These are phyloP conservation scores for Penicillium freii DNA, from an alignment of 2,329 filamentous ascomycete genomes.

Conservation along the genomic window DNA sequence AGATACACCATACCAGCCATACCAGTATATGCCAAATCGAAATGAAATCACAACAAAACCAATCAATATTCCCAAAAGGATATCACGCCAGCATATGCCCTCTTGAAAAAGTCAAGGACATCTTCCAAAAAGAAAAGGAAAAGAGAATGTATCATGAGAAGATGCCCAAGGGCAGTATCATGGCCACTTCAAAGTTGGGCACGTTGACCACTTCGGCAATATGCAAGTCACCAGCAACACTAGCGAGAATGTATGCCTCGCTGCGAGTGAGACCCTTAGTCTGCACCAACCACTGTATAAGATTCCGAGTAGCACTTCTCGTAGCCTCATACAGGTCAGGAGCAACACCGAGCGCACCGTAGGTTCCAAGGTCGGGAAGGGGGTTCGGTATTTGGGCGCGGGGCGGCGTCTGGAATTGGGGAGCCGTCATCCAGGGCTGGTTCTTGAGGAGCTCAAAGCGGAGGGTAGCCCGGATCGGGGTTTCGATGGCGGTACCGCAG, in stretches of 20 bases:
- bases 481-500: slow-evolving; percentile 58
- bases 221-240: slow-evolving; percentile 51
- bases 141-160: slow-evolving; percentile 49
- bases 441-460: slow-evolving; percentile 51
- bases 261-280: slow-evolving; percentile 47
- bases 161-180: slow-evolving; percentile 50
- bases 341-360: slow-evolving; percentile 51
- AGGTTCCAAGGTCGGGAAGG: slow-evolving; percentile 41
- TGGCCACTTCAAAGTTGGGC: slow-evolving; percentile 54
- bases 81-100: slow-evolving; percentile 18
- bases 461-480: slow-evolving; percentile 50
- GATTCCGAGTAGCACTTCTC: slow-evolving; percentile 48
- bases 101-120: not conserved
- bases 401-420: slow-evolving; percentile 48
- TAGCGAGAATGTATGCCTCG: slow-evolving; percentile 55
- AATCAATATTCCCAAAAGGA: slow-evolving; percentile 9
- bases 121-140: not conserved
- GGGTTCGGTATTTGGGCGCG: slow-evolving; percentile 23
- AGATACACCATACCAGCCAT: slow-evolving; percentile 4
- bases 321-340: slow-evolving; percentile 50
- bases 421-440: slow-evolving; percentile 48
- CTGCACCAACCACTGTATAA: slow-evolving; percentile 51
- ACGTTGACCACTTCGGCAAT: slow-evolving; percentile 56
- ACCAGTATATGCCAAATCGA: slow-evolving; percentile 11
- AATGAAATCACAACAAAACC: slow-evolving; percentile 5